Conservation (phyloP, 1,284 basidiomycete genomes). For the Farysia itapuensis region DNA sequence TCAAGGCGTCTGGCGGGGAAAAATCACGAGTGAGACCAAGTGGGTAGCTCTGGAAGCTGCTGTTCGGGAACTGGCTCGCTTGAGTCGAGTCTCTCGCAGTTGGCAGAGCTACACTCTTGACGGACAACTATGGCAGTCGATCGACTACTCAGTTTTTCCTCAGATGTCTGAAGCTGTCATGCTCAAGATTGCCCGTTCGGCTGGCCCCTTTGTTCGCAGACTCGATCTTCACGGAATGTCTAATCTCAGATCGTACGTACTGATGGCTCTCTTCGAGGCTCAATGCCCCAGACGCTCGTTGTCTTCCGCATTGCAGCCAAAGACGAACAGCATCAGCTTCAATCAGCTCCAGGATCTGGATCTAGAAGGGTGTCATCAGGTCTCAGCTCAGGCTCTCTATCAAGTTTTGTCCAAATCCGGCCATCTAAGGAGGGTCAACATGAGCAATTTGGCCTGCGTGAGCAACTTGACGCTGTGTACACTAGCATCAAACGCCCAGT, state of each 20-base stretch:
- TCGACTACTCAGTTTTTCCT: slow-evolving; percentile 65
- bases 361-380: slow-evolving; percentile 71
- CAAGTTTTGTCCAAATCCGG: slow-evolving; percentile 73
- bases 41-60: slow-evolving; percentile 23
- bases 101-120: slow-evolving; percentile 81
- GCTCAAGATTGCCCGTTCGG: slow-evolving; percentile 19
- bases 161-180: slow-evolving; percentile 24
- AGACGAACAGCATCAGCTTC: not conserved
- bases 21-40: slow-evolving; percentile 11
- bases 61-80: slow-evolving; percentile 26
- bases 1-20: slow-evolving; percentile 19
- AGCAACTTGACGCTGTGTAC: slow-evolving; percentile 73
- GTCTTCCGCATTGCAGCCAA: not conserved
- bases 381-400: slow-evolving; percentile 71
- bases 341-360: slow-evolving; percentile 65
- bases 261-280: slow-evolving; percentile 18
- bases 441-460: slow-evolving; percentile 72
- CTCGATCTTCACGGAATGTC: slow-evolving; percentile 72
- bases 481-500: slow-evolving; percentile 67
- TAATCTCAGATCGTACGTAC: slow-evolving; percentile 60
- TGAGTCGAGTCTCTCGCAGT: slow-evolving; percentile 72
- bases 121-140: slow-evolving; percentile 76
- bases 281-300: slow-evolving; percentile 4
- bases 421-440: slow-evolving; percentile 66
- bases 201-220: slow-evolving; percentile 69